Percentiles rank a stretch among this genome's conserved stretches.
Conservation (phyloP, 73 alveolate species). For the Chromera velia region DNA sequence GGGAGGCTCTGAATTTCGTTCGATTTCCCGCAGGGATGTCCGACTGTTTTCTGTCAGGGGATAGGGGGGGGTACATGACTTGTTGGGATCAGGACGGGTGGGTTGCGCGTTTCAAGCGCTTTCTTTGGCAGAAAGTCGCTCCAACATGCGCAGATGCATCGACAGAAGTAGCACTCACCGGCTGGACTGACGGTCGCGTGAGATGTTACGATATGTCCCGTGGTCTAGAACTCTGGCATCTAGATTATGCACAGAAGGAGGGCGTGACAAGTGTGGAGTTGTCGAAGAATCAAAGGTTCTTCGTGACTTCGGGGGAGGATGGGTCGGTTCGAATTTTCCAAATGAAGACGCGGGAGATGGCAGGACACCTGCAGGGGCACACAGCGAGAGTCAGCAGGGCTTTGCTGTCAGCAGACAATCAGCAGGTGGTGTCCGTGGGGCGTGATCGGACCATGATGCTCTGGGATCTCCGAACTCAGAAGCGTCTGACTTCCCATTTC, state of each 20-base stretch:
- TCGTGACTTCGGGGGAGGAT: slow-evolving; percentile 80
- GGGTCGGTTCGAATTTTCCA: slow-evolving; percentile 95
- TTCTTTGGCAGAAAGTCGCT: slow-evolving; percentile 57
- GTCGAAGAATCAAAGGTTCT: slow-evolving; percentile 66
- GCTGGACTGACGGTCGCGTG: slow-evolving; percentile 88
- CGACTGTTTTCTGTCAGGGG: slow-evolving; percentile 83
- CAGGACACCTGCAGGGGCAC: slow-evolving; percentile 86
- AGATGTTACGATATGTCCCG: slow-evolving; percentile 72
- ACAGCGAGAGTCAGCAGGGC: slow-evolving; percentile 81
- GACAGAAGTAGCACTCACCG: slow-evolving; percentile 81
- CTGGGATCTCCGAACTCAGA: slow-evolving; percentile 87
- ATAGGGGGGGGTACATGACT: slow-evolving; percentile 85
- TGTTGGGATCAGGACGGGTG: slow-evolving; percentile 89
- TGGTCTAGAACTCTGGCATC: slow-evolving; percentile 83
- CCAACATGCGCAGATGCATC: slow-evolving; percentile 82
- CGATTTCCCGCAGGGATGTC: slow-evolving; percentile 75
- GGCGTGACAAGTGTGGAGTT: slow-evolving; percentile 84
- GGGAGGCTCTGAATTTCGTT: slow-evolving; percentile 69
- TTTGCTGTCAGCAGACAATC: slow-evolving; percentile 76
- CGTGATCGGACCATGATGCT: slow-evolving; percentile 72
- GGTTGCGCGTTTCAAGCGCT: slow-evolving; percentile 73
- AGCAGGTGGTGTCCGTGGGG: slow-evolving; percentile 73
- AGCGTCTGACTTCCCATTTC: slow-evolving; percentile 84
- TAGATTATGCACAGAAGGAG: slow-evolving; percentile 87
- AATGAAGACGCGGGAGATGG: slow-evolving; percentile 83